Percentiles rank a stretch among this genome's conserved stretches.
phyloP scores from a whole-genome alignment of 192 early-diverging fungal genomes.

The Entomortierella beljakovae region DNA sequence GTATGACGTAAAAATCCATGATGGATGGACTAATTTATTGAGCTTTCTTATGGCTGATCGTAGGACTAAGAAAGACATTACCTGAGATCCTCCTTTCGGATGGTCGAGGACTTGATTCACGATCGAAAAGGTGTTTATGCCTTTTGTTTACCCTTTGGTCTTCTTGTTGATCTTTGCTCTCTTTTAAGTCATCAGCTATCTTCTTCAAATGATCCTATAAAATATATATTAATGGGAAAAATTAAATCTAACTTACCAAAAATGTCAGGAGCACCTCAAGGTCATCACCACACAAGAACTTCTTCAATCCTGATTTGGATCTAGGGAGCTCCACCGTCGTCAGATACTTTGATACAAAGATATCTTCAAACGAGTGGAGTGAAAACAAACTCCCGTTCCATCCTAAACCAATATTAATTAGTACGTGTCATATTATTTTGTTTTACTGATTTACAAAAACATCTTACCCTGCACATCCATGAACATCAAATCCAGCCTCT shows the following conservation, averaged over 20 bases:
- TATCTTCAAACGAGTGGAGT: conserved; percentile 9
- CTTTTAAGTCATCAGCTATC: background rate
- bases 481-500: conserved; percentile 4
- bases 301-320: conserved; percentile 5
- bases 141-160: background rate
- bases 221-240: no score
- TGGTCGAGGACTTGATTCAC: background rate
- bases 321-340: conserved; percentile 8
- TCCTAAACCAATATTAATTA: no score
- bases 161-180: background rate
- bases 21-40: no score
- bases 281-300: conserved; percentile 8
- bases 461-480: conserved; percentile 8
- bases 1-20: no score
- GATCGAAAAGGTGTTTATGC: conserved; percentile 7
- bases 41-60: no score
- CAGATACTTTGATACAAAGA: conserved; percentile 16
- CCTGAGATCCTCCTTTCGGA: background rate
- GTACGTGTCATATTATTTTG: conserved; percentile 8
- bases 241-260: conserved; percentile 1
- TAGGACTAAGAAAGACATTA: conserved; percentile 1
- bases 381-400: conserved; percentile 17
- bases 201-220: conserved; percentile 6
- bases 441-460: background rate
- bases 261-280: conserved; percentile 7